These are phyloP conservation scores for Tolypocladium guangdongense DNA, from an alignment of 2,329 filamentous ascomycete species.

Conservation along the genomic window DNA sequence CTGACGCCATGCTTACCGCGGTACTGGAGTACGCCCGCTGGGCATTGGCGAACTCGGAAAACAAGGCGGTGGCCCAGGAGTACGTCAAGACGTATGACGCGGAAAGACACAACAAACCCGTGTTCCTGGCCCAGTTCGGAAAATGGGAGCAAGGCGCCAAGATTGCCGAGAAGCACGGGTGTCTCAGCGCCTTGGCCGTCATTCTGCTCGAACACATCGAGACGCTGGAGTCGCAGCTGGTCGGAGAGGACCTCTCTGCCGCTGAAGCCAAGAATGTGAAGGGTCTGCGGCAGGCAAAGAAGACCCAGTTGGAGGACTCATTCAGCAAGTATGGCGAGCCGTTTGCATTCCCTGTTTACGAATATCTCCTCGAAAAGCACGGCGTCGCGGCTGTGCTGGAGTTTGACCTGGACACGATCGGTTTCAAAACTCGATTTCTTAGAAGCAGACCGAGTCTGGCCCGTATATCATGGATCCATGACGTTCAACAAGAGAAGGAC, in stretches of 20 bases:
- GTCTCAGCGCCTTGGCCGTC: slow-evolving; percentile 43
- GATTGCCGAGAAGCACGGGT: slow-evolving; percentile 47
- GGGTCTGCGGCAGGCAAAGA: slow-evolving; percentile 28
- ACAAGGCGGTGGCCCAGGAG: slow-evolving; percentile 30
- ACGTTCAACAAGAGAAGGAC: slow-evolving; percentile 66
- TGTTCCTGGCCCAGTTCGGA: slow-evolving; percentile 40
- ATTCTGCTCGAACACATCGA: slow-evolving; percentile 44
- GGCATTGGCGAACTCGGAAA: slow-evolving; percentile 32
- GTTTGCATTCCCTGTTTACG: slow-evolving; percentile 71
- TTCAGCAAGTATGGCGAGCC: slow-evolving; percentile 55
- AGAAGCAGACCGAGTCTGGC: slow-evolving; percentile 59
- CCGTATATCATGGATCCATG: slow-evolving; percentile 90
- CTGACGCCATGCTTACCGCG: slow-evolving; percentile 43
- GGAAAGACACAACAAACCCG: slow-evolving; percentile 40
- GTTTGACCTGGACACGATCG: slow-evolving; percentile 55
- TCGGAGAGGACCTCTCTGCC: slow-evolving; percentile 15
- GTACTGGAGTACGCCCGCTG: slow-evolving; percentile 43
- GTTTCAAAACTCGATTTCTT: slow-evolving; percentile 70
- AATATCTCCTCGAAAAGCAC: slow-evolving; percentile 58
- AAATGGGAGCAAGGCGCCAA: slow-evolving; percentile 47
- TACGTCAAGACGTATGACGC: slow-evolving; percentile 37
- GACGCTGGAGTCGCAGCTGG: slow-evolving; percentile 17
- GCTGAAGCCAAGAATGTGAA: slow-evolving; percentile 18
- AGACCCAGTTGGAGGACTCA: slow-evolving; percentile 34
- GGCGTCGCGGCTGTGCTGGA: slow-evolving; percentile 59